Base-by-base conservation (phyloP, 331 rosid genomes). In the Malus hybrid region DNA sequence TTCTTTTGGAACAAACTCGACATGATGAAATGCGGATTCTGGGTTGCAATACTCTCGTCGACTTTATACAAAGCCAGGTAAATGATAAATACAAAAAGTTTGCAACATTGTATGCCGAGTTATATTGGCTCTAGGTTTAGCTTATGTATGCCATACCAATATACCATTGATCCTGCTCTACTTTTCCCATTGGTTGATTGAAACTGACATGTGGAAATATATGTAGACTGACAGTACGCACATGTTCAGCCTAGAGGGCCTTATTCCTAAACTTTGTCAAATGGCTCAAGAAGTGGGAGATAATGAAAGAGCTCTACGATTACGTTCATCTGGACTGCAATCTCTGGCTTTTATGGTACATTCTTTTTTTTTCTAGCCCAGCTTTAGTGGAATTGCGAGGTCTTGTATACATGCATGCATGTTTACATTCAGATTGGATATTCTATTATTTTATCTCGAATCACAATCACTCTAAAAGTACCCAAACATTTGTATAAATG, bases 221-320 rank as follows among this genome's bases (percentile, higher is more conserved):
- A 89, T 80, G 80, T 85, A 94, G 98, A 87, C 83, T 77, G 97
- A 94, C 79, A 79, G 92, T 81, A 80, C 97, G 13, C 89, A 82
- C 88, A 86, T 90, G 90, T 90, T 94, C 97, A 92, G 87, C 89
- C 84, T 92, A 71, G 99, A 92, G 88, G 96, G 97, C 75, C 87
- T 94, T 72, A 89, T 92, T 83, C 97, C 91, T 42, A 90, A 90
- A 72, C 89, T 94, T 75, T 92, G 97, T 86, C 88, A 90, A 82
- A 71, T 94, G 88, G 96, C 97, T 84, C 86, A 84, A 90, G 97
- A 90, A 84, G 82, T 26, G 75, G 99, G 95, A 66, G 90, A 87
- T 56, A 84, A 80, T 61, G 95, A 84, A 28, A 86, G 83, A 80
- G 88, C 87, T 77, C 76, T 85, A 55, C 64, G 71, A 52, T 77